These are phyloP conservation scores for Thymus mandschuricus DNA, from an alignment of 257 asterid species.

Conservation along the genomic window DNA sequence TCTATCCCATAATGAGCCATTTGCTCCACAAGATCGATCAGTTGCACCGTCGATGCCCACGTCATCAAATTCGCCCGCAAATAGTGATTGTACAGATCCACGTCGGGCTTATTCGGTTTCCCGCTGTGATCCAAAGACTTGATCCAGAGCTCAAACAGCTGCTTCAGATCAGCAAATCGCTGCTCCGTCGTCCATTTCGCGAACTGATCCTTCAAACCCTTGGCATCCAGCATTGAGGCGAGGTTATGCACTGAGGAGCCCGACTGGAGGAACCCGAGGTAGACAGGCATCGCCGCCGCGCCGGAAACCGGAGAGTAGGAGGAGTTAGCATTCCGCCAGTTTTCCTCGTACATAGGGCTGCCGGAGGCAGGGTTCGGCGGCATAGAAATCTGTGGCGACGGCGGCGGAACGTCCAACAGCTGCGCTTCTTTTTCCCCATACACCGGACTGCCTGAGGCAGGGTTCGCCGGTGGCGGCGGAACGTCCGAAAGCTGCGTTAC, in stretches of 20 bases:
- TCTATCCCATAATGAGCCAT: constrained; percentile 62
- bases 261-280: constrained; percentile 37
- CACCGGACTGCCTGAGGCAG: constrained; percentile 68
- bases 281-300: constrained; percentile 43
- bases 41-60: constrained; percentile 56
- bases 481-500: constrained; percentile 50
- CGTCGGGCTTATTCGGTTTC: constrained; percentile 85
- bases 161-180: constrained; percentile 69
- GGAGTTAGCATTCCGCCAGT: constrained; percentile 55
- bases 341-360: constrained; percentile 67
- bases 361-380: constrained; percentile 80
- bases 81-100: constrained; percentile 67
- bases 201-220: constrained; percentile 54
- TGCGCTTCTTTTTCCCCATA: constrained; percentile 58
- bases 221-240: constrained; percentile 51
- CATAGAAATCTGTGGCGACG: constrained; percentile 37
- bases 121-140: constrained; percentile 64
- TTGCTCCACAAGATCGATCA: constrained; percentile 60
- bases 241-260: constrained; percentile 39
- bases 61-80: constrained; percentile 76
- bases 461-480: constrained; percentile 62
- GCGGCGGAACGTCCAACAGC: constrained; percentile 47
- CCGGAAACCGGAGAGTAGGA: constrained; percentile 23
- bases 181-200: constrained; percentile 71
- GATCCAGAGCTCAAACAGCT: constrained; percentile 77